Evolutionary conservation across 2,329 filamentous ascomycete species (phyloP), one percentile per base, ranked within the genome.

Genomic region (Furcasterigmium furcatum): DNA sequence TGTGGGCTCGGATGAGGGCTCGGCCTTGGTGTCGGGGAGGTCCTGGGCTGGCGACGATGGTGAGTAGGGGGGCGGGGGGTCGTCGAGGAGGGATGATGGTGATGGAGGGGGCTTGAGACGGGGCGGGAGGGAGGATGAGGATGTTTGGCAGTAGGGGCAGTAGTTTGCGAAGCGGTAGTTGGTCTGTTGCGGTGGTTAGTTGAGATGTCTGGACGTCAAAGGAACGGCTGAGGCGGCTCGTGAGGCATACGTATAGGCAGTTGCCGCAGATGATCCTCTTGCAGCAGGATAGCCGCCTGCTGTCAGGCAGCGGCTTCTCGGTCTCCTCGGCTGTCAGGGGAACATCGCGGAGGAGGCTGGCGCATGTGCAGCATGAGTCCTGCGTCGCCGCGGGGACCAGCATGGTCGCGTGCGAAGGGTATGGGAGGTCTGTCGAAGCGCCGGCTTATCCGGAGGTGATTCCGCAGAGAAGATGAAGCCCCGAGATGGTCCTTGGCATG

Each of bases 121-220:
- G 64, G 82, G 82, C 2, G 82, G 72, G 4, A 83, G 64, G 18
- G 79, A 80, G 3, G 83, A 80, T 5, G 71, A 76, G 5, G 84
- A 83, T 54, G 89, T 78, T 64, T 92, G 88, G 61, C 88, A 94
- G 63, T 87, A 92, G 1, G 88, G 88, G 59, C 82, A 82, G 61
- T 81, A 82, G 27, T 72, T 69, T 44, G 77, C 76, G 65, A 89
- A 91, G 34, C 87, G 81, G 24, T 74, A 69, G 60, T 90, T 90
- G 39, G 77, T 67, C 79, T 82, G 53, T 24, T 13, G 24, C 38
- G 44, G 29, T 21, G 47, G 49, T 54, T 38, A 51, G 46, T 41
- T 46, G 14, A 9, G 16, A 21, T 7, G 5, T 7, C 12, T 25
- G 12, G 36, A 41, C 21, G 19, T 16, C 20, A 27, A 34, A n/a